These are phyloP conservation scores for Nitzschia sp. DNA, from an alignment of 108 stramenopile genomes.

Conservation along the genomic window DNA sequence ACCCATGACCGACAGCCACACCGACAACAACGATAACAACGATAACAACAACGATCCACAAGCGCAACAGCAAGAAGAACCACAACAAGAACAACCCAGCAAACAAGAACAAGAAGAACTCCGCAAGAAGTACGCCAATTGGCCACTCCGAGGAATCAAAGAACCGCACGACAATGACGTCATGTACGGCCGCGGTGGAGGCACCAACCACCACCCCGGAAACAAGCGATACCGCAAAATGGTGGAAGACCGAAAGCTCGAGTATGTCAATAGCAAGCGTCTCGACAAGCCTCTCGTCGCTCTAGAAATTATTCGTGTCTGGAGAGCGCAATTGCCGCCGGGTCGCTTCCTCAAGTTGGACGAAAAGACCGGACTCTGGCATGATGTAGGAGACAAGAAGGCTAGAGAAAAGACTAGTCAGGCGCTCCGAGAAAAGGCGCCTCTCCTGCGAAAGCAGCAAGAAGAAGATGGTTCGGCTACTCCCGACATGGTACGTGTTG, in stretches of 20 bases:
- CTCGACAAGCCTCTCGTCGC: constrained; percentile 85
- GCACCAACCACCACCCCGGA: constrained; percentile 85
- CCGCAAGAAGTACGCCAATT: constrained; percentile 39
- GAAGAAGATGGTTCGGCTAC: constrained; percentile 42
- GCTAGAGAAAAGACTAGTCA: constrained; percentile 85
- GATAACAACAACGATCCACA: neutral
- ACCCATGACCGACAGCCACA: constrained; percentile 11
- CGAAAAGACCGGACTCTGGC: constrained; percentile 72
- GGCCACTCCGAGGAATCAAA: constrained; percentile 57
- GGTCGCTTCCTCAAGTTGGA: constrained; percentile 83
- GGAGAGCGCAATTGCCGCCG: constrained; percentile 73
- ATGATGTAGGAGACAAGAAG: constrained; percentile 85
- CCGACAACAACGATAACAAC: neutral
- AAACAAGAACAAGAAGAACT: constrained; percentile 20
- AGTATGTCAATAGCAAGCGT: constrained; percentile 74
- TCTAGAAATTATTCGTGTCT: constrained; percentile 70
- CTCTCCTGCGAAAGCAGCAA: constrained; percentile 60
- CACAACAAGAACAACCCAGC: constrained; percentile 3
- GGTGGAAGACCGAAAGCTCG: constrained; percentile 76
- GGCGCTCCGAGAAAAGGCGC: constrained; percentile 83
- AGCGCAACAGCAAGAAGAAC: constrained; percentile 6
- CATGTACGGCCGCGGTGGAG: constrained; percentile 79
- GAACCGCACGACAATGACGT: constrained; percentile 82
- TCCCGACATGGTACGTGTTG: constrained; percentile 5
- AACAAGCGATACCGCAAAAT: constrained; percentile 81